A percentile compares a stretch with the other conserved stretches of the same genome.
These are phyloP conservation scores for Avicennia marina DNA, from an alignment of 257 asterid genomes.

Conservation along the genomic window DNA sequence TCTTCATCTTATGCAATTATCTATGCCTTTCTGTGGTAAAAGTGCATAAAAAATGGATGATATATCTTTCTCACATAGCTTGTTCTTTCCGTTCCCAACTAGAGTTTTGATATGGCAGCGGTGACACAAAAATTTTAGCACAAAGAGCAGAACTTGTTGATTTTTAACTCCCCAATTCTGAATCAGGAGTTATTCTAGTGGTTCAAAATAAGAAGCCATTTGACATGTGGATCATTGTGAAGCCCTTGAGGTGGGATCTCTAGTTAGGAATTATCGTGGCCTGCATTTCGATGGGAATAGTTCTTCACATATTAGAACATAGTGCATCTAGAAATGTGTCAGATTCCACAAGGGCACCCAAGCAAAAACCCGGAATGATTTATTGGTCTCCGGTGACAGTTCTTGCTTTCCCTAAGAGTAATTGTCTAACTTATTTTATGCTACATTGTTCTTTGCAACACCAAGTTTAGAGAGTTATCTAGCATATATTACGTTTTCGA, in stretches of 20 bases:
- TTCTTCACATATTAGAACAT: conserved; percentile 24
- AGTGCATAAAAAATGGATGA: neutral
- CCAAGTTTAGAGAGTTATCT: too few species aligned
- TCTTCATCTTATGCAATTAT: neutral
- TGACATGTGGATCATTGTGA: conserved; percentile 37
- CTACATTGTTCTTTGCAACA: too few species aligned
- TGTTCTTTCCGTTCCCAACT: neutral
- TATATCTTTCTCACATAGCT: neutral
- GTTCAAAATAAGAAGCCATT: conserved; percentile 34
- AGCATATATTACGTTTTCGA: too few species aligned
- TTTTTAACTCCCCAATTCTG: conserved; percentile 51
- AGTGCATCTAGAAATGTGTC: neutral
- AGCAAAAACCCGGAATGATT: conserved; percentile 1
- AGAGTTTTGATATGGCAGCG: conserved; percentile 35
- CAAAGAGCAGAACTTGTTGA: conserved; percentile 35
- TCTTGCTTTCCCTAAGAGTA: conserved; percentile 58
- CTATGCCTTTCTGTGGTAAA: too few species aligned
- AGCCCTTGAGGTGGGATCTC: conserved; percentile 18
- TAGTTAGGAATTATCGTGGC: conserved; percentile 40
- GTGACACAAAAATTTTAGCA: conserved; percentile 44
- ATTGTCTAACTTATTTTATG: neutral
- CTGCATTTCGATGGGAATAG: conserved; percentile 24
- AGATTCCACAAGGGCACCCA: conserved; percentile 15
- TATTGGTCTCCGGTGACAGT: conserved; percentile 45
- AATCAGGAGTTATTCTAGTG: conserved; percentile 48